Base-by-base conservation (phyloP, 257 asterid genomes). In the Catharanthus roseus region DNA sequence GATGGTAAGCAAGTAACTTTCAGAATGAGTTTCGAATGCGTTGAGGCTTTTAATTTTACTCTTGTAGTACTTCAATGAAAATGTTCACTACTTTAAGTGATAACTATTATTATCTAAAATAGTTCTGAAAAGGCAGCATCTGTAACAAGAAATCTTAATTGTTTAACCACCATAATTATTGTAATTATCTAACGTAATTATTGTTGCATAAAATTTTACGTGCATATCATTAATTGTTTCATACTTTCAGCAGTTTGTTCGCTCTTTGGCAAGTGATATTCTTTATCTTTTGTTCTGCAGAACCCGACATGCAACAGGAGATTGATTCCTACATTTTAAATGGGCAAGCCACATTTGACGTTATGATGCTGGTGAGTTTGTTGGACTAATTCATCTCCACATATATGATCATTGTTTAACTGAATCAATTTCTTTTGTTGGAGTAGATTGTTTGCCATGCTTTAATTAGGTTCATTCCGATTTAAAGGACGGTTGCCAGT, bases 261-360 rank as follows among this genome's bases (percentile, higher is more conserved):
- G 73, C 31, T 55, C 10, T 58, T 45, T 54, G 65, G 38, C 16
- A 19, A 54, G 23, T 75, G 58, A 44, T 10, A 65, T 36, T 72
- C 68, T 24, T 33, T 66, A 10, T 49, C 39, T 34, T 61, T 55
- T 26, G 31, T 78, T 74, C 8, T 88, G 86, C 91, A 95, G 99
- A 91, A 61, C 87, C 84, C 16, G 96, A 88, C 41, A 91, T 91
- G 99, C 97, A 89, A 80, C 82, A 74, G 84, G 97, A 91, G 83
- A 95, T 95, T 47, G 90, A 91, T 79, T 61, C 89, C 64, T 82
- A 86, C 78, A 73, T 88, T 51, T 79, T 90, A 69, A 74, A 86
- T 78, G 95, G 99, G 81, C 84, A 77, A 73, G 97, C 96, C 44
- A 73, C 85, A 61, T 91, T 91, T 82, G 62, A 69, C 72, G 89